Evolutionary conservation across 805 yeast species (phyloP), one percentile per base, ranked within the genome.

Genomic region (Metschnikowia gruessii): DNA sequence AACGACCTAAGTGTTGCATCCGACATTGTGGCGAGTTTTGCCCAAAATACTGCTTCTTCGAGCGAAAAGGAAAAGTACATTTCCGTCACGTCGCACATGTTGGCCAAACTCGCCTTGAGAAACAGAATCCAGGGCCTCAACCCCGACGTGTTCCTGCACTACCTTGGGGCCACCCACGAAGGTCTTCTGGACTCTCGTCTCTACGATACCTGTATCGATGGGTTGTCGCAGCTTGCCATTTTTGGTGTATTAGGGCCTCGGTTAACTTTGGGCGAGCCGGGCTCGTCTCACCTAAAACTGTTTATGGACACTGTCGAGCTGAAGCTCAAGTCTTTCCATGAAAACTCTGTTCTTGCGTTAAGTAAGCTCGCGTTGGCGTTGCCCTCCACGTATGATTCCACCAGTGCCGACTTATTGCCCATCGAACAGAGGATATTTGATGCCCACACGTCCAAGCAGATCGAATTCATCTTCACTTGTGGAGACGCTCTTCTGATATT

Each of bases 401-500:
- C 58, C 0, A 57, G 55, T 2, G 53, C 45, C 7, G 54, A 45
- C 3, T 62, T 68, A 15, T 52, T 56, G 10, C 60, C 69, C 1
- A 70, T 69, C 45, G 77, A 83, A 37, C 60, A 70, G 8, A 54
- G 64, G 1, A 56, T 89, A 1, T 81, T 74, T 54, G 83, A 78
- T 3, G 74, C 86, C 0, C 82, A 85, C 59, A 62, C 60, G 4
- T 77, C 89, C 0, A 88, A 85, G 51, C 88, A 86, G 50, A 70
- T 81, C n/a, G 97, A 92, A 50, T 79, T 72, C 42, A 65, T 85
- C 17, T 88, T 92, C 54, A 75, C 89, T 0, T 76, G 83, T 39
- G 97, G 98, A 43, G 98, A 92, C 60, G 90, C 96, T 0, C 65
- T 91, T 16, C 74, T 87, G 21, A 71, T 87, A 12, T 57, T 85